Conservation (phyloP, 352 stramenopile genomes). For the Phytophthora lateralis region DNA sequence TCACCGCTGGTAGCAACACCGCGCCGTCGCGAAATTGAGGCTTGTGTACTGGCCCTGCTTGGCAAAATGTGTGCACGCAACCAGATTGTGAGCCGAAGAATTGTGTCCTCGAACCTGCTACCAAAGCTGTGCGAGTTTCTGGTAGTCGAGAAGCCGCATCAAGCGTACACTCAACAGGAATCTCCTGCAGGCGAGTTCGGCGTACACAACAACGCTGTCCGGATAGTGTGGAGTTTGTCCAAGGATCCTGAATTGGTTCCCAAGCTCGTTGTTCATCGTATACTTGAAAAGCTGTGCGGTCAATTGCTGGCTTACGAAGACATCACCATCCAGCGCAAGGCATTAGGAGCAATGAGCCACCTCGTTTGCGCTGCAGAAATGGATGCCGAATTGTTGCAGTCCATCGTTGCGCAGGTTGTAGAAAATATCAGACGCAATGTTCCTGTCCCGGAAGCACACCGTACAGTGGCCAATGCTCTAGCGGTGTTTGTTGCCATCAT, state of each 20-base stretch:
- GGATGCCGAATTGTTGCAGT: slow-evolving; percentile 11
- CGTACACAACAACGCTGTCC: slow-evolving; percentile 56
- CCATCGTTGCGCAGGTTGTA: slow-evolving; percentile 32
- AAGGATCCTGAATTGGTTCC: slow-evolving; percentile 67
- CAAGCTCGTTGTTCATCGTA: slow-evolving; percentile 60
- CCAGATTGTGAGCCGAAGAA: slow-evolving; percentile 48
- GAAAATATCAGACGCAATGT: slow-evolving; percentile 44
- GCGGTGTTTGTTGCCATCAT: slow-evolving; percentile 56
- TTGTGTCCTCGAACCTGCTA: slow-evolving; percentile 71
- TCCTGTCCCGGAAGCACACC: slow-evolving; percentile 39
- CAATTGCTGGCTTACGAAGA: slow-evolving; percentile 46
- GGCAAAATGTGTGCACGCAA: slow-evolving; percentile 59
- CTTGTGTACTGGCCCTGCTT: slow-evolving; percentile 50
- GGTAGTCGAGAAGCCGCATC: slow-evolving; percentile 24
- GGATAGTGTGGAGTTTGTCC: slow-evolving; percentile 61
- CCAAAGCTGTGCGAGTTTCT: slow-evolving; percentile 56
- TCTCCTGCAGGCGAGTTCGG: slow-evolving; percentile 4
- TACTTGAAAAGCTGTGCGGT: slow-evolving; percentile 52
- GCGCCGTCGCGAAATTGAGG: slow-evolving; percentile 33
- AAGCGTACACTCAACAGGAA: slow-evolving; percentile 18
- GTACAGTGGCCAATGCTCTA: slow-evolving; percentile 45
- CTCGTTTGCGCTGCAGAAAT: slow-evolving; percentile 26
- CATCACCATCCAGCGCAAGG: slow-evolving; percentile 44
- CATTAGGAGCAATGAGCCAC: slow-evolving; percentile 48
- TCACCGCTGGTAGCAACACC: slow-evolving; percentile 47